These are phyloP conservation scores for Aspergillus baeticus DNA, from an alignment of 495 filamentous ascomycete species.

Conservation along the genomic window DNA sequence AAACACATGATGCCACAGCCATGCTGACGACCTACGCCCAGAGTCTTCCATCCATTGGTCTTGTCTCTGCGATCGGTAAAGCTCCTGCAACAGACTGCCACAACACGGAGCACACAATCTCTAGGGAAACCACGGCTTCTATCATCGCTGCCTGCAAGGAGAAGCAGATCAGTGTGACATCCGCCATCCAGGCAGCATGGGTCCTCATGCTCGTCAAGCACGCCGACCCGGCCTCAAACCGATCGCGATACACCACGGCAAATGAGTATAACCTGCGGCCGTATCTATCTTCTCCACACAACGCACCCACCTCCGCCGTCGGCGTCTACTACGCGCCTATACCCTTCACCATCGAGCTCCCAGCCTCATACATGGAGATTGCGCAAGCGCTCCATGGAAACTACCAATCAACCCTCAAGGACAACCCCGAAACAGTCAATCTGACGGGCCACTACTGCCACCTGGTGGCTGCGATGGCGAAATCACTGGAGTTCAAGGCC, in stretches of 20 bases:
- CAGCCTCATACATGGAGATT: neutral
- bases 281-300: conserved; percentile 3
- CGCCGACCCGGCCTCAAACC: conserved; percentile 1
- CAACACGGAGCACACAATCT: neutral
- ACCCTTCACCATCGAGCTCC: neutral
- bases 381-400: neutral
- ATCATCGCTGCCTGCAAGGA: conserved; percentile 3
- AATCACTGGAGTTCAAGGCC: neutral
- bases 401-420: neutral
- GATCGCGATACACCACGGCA: neutral
- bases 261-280: neutral
- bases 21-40: neutral
- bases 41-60: neutral
- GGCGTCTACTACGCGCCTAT: neutral
- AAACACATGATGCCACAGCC: neutral
- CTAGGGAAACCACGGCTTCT: neutral
- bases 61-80: neutral
- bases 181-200: conserved; percentile 10
- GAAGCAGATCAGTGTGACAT: conserved; percentile 5
- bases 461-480: neutral
- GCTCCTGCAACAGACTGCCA: neutral
- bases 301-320: neutral
- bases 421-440: neutral
- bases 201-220: neutral
- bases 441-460: neutral